Evolutionary conservation across 1,139 yeast genomes (phyloP).

Genomic region (Hyphopichia fennica): DNA sequence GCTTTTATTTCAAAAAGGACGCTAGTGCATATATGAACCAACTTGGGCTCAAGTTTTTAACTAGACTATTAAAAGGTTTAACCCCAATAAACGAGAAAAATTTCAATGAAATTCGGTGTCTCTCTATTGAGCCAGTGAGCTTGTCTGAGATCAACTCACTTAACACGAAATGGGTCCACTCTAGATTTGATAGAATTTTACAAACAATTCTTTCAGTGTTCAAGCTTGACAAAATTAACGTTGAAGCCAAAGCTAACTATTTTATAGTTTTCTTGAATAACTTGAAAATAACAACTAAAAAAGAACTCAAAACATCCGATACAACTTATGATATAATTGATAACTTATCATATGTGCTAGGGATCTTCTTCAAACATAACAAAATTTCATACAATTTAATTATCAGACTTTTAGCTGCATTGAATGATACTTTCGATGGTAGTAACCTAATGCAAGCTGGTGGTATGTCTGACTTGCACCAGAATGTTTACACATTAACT

Average conservation of each 20-base stretch:
- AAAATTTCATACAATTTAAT: slow-evolving; percentile 17
- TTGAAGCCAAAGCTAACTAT: slow-evolving; percentile 27
- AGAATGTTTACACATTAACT: slow-evolving; percentile 1
- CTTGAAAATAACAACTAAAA: slow-evolving; percentile 26
- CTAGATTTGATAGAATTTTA: slow-evolving; percentile 31
- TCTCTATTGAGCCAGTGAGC: slow-evolving; percentile 31
- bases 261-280: slow-evolving; percentile 25
- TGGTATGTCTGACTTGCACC: neutral
- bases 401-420: slow-evolving; percentile 18
- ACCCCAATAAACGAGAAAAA: slow-evolving; percentile 19
- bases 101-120: slow-evolving; percentile 30
- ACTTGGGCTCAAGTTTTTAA: slow-evolving; percentile 25
- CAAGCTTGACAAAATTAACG: slow-evolving; percentile 20
- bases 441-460: slow-evolving; percentile 9
- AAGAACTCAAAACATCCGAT: slow-evolving; percentile 28
- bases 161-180: slow-evolving; percentile 34
- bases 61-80: slow-evolving; percentile 22
- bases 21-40: slow-evolving; percentile 21
- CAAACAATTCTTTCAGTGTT: slow-evolving; percentile 24
- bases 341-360: slow-evolving; percentile 26
- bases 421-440: slow-evolving; percentile 35
- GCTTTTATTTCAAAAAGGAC: slow-evolving; percentile 33
- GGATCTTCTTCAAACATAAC: slow-evolving; percentile 18
- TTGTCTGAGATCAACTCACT: slow-evolving; percentile 32
- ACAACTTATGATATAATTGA: slow-evolving; percentile 33